Evolutionary conservation across 2,329 filamentous ascomycete species (phyloP), one percentile per base, ranked within the genome.

Genomic region (Aspergillus quadrilineatus): DNA sequence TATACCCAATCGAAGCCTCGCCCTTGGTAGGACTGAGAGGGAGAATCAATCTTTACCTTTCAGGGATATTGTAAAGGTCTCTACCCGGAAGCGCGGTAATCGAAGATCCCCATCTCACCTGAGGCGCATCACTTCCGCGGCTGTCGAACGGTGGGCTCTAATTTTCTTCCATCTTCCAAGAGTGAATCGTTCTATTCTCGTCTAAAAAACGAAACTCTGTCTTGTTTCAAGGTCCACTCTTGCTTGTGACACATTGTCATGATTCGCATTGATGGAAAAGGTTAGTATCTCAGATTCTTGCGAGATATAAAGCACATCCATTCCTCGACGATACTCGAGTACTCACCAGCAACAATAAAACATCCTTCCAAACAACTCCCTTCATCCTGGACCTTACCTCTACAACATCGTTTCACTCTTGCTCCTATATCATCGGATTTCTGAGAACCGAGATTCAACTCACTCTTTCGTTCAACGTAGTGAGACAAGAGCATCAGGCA

Each of bases 81-180:
- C 15, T 48, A 22, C 49, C 59, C 42, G 43, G 47, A 59, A 56
- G 50, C 46, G 43, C 55, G 55, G 42, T 52, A 46, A 29, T 39
- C 45, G 60, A 63, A 57, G 61, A 65, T 65, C 63, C 56, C 57
- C 39, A 65, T 61, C 63, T 59, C 53, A 43, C 7, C 12, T 10
- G 4, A 26, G 42, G 48, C 50, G 55, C 53, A 45, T 58, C 53
- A 56, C 32, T 14, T 36, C 10, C 34, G 34, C 34, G 4, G 34
- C 7, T 10, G 7, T 17, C 10, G 10, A 12, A 12, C 8, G 34
- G 36, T 39, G 45, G 43, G 43, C 50, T 54, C 45, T 48, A 42
- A 48, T 41, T 29, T 32, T 34, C 32, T 55, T 43, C 26, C 53
- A 37, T 55, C 32, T 37, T 48, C 39, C 45, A n/a, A 53, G 34